These are phyloP conservation scores for Talaromyces sp. DNA, from an alignment of 2,329 filamentous ascomycete species.

Conservation along the genomic window DNA sequence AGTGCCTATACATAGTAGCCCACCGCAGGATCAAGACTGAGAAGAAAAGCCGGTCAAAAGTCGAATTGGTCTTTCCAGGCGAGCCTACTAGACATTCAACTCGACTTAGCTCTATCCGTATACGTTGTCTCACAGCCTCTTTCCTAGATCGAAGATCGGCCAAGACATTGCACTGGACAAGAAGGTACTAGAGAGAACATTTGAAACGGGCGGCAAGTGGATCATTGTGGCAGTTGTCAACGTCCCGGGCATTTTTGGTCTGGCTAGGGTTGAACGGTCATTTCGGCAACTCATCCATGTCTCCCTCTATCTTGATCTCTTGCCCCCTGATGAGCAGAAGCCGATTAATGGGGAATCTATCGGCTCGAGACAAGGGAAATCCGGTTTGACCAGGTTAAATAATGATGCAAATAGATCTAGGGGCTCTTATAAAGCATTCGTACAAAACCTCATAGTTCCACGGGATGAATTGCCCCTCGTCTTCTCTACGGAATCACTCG, in stretches of 20 bases:
- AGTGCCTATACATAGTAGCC: not conserved
- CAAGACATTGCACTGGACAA: conserved; percentile 13
- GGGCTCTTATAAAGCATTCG: not conserved
- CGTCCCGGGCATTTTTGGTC: conserved; percentile 17
- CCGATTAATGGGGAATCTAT: not conserved
- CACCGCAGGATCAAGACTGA: not conserved
- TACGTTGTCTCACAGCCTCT: conserved; percentile 7
- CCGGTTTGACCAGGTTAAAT: not conserved
- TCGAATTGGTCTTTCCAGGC: not conserved
- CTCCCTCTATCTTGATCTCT: not conserved
- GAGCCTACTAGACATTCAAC: not conserved
- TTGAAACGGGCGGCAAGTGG: conserved; percentile 27
- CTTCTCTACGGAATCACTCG: no score
- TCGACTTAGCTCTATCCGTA: not conserved
- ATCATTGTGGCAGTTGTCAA: conserved; percentile 10
- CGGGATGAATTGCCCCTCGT: not conserved
- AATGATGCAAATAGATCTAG: not conserved
- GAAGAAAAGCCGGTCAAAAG: not conserved
- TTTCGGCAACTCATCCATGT: conserved; percentile 17
- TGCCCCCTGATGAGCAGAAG: not conserved
- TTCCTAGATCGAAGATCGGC: conserved; percentile 2
- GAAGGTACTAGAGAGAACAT: conserved; percentile 8
- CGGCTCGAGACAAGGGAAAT: not conserved
- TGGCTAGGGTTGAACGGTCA: conserved; percentile 22
- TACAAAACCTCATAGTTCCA: no score